These are phyloP conservation scores for Yamadazyma akitaensis DNA, from an alignment of 805 yeast genomes.

Conservation along the genomic window DNA sequence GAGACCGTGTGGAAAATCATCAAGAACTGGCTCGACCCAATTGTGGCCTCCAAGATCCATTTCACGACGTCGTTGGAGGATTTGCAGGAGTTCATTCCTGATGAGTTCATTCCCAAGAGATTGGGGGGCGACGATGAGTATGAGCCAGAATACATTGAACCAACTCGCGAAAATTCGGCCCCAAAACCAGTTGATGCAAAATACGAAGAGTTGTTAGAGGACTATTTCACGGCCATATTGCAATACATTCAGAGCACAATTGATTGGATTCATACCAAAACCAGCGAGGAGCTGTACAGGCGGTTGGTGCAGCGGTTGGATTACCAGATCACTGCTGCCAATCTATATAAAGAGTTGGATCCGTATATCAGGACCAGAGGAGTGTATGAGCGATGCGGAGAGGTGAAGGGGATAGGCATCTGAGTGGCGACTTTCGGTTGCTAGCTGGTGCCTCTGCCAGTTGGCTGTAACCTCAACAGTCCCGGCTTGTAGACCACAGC, in stretches of 20 bases:
- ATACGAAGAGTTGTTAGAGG: slow-evolving; percentile 39
- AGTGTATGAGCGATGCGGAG: slow-evolving; percentile 68
- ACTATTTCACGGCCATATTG: slow-evolving; percentile 22
- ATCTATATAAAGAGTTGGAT: slow-evolving; percentile 65
- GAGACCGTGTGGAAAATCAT: slow-evolving; percentile 81
- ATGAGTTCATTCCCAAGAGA: slow-evolving; percentile 55
- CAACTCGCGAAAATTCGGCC: slow-evolving; percentile 51
- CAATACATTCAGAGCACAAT: slow-evolving; percentile 60
- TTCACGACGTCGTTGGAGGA: slow-evolving; percentile 72
- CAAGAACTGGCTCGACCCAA: slow-evolving; percentile 91
- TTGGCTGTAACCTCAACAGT: too few relatives aligned
- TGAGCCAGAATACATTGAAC: slow-evolving; percentile 52
- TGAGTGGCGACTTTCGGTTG: too few relatives aligned
- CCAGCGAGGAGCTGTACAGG: slow-evolving; percentile 42
- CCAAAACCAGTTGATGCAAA: slow-evolving; percentile 22
- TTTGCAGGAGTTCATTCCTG: slow-evolving; percentile 54
- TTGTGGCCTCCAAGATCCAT: slow-evolving; percentile 80
- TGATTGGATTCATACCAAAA: slow-evolving; percentile 66
- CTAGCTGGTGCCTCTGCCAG: not conserved
- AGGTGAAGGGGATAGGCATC: slow-evolving; percentile 9
- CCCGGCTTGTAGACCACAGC: too few relatives aligned
- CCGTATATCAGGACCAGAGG: slow-evolving; percentile 77
- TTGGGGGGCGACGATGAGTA: slow-evolving; percentile 68
- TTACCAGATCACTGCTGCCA: slow-evolving; percentile 50
- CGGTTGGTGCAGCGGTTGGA: slow-evolving; percentile 50